phyloP scores from a whole-genome alignment of 2,329 filamentous ascomycete genomes.

The Paracoccidioides lutzii region DNA sequence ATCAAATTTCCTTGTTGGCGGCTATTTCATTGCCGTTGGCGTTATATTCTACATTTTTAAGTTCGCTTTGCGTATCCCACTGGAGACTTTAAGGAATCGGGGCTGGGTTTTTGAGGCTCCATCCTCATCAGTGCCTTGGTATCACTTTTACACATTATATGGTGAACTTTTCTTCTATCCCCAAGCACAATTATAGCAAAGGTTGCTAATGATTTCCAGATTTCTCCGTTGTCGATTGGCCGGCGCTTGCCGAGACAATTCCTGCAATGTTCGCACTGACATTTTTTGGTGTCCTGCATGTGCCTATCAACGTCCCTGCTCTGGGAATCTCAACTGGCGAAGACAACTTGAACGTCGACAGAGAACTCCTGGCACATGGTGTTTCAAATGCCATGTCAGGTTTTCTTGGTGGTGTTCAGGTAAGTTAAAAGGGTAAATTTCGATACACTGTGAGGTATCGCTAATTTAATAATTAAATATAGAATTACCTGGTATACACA shows the following conservation, averaged over 20 bases:
- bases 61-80: constrained; percentile 46
- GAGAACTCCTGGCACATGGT: constrained; percentile 83
- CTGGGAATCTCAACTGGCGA: constrained; percentile 81
- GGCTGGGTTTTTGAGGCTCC: constrained; percentile 93
- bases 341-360: constrained; percentile 81
- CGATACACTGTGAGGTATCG: neutral
- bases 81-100: constrained; percentile 51
- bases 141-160: constrained; percentile 94
- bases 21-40: constrained; percentile 71
- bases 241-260: constrained; percentile 66
- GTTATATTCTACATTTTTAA: constrained; percentile 42
- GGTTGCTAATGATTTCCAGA: constrained; percentile 38
- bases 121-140: constrained; percentile 77
- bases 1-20: constrained; percentile 73
- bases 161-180: constrained; percentile 43
- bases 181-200: neutral
- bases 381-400: constrained; percentile 88
- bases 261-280: constrained; percentile 94
- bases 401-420: constrained; percentile 68
- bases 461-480: constrained; percentile 13
- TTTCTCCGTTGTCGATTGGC: constrained; percentile 69
- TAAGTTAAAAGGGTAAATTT: constrained; percentile 15
- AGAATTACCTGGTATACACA: constrained; percentile 95
- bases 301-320: constrained; percentile 95
- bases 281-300: constrained; percentile 93